Evolutionary conservation across 2,329 filamentous ascomycete genomes (phyloP).

Genomic region (Cytospora piceicola): DNA sequence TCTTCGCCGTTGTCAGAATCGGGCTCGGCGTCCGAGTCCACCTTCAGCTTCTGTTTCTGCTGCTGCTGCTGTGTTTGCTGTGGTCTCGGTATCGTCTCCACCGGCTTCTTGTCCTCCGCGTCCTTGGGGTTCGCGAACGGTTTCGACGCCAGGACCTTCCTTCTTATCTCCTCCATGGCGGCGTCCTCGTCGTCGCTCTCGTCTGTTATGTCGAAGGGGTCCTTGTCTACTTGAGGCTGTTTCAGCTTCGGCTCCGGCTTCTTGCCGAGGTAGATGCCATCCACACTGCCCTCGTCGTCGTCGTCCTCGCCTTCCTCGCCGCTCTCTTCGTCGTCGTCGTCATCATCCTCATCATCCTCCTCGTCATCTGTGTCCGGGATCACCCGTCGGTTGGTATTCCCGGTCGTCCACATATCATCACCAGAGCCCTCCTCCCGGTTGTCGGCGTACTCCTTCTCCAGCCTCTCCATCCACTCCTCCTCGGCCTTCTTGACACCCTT

Average conservation of each 20-base stretch:
- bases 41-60: conserved; percentile 62
- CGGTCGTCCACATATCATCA: conserved; percentile 85
- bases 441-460: conserved; percentile 87
- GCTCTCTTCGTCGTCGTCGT: conserved; percentile 49
- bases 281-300: conserved; percentile 50
- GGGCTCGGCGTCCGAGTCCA: conserved; percentile 68
- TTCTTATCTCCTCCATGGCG: conserved; percentile 89
- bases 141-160: conserved; percentile 88
- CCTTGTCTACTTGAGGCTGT: conserved; percentile 50
- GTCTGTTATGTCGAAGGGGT: conserved; percentile 78
- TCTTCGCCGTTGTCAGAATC: conserved; percentile 48
- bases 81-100: conserved; percentile 65
- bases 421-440: conserved; percentile 69
- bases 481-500: conserved; percentile 83
- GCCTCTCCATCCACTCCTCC: conserved; percentile 82
- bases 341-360: conserved; percentile 54
- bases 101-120: conserved; percentile 56
- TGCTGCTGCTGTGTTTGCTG: conserved; percentile 51
- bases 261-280: conserved; percentile 66
- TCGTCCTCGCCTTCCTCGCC: conserved; percentile 48
- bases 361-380: conserved; percentile 48
- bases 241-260: conserved; percentile 43
- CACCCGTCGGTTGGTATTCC: conserved; percentile 77
- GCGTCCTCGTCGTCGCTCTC: conserved; percentile 78
- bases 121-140: conserved; percentile 70